A percentile compares a stretch with the other conserved stretches of the same genome.
Conservation (phyloP, 148 eudicot genomes). For the Heliosperma pusillum region DNA sequence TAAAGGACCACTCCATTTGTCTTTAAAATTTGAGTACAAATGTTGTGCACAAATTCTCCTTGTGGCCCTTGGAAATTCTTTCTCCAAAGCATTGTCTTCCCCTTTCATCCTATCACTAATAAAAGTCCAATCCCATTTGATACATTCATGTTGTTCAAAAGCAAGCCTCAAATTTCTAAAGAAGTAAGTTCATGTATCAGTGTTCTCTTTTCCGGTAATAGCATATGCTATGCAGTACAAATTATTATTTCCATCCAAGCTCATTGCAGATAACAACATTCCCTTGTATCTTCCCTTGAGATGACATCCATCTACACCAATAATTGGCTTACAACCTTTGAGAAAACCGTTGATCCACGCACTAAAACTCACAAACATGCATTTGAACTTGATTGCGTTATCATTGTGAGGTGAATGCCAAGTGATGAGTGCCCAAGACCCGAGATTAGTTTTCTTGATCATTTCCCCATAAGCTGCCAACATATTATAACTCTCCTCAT, state of each 20-base stretch:
- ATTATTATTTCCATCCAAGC: too few species aligned
- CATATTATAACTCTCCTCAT: too few species aligned
- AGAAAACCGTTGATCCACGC: not conserved
- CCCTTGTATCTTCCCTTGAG: too few species aligned
- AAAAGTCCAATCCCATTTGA: too few species aligned
- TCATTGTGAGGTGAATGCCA: not conserved
- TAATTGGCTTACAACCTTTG: not conserved
- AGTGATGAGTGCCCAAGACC: not conserved
- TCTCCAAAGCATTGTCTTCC: too few species aligned
- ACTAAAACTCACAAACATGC: slow-evolving; percentile 1
- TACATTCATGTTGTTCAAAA: too few species aligned
- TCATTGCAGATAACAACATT: too few species aligned
- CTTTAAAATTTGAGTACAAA: too few species aligned
- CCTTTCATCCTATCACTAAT: too few species aligned
- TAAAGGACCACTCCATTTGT: too few species aligned
- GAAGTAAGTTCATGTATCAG: not conserved
- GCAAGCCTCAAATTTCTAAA: not conserved
- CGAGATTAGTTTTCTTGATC: not conserved
- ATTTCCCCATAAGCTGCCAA: not conserved
- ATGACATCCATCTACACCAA: slow-evolving; percentile 10
- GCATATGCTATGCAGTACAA: slow-evolving; percentile 1
- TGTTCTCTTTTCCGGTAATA: not conserved
- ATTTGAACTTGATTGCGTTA: not conserved
- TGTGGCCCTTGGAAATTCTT: too few species aligned
- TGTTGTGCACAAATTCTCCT: too few species aligned